Evolutionary conservation across 2,329 filamentous ascomycete genomes (phyloP).

Genomic region (Fusarium camptoceras): DNA sequence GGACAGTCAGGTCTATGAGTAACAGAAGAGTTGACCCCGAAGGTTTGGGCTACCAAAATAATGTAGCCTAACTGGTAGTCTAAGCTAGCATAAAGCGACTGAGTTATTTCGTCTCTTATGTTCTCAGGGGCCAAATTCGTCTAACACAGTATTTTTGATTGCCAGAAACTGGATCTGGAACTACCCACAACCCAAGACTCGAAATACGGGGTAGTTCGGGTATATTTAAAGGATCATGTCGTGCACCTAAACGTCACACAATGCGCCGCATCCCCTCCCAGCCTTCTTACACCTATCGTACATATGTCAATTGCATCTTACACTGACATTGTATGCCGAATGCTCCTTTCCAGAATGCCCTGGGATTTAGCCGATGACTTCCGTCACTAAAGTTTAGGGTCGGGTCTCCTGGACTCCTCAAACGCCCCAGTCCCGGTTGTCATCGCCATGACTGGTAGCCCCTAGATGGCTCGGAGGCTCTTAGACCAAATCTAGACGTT

Average conservation of each 20-base stretch:
- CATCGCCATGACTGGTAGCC: neutral
- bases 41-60: too few species aligned
- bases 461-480: neutral
- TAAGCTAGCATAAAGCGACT: too few species aligned
- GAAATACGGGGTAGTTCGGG: neutral
- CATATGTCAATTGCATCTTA: slow-evolving; percentile 14
- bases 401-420: neutral
- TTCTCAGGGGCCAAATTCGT: too few species aligned
- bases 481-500: neutral
- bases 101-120: too few species aligned
- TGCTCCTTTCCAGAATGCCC: neutral
- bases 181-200: neutral
- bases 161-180: neutral
- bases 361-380: neutral
- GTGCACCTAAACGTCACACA: slow-evolving; percentile 17
- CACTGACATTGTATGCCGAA: neutral
- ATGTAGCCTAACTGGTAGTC: too few species aligned
- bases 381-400: neutral
- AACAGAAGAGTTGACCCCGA: too few species aligned
- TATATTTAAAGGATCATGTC: neutral
- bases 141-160: neutral
- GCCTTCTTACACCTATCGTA: slow-evolving; percentile 13
- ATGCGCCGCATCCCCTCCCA: neutral
- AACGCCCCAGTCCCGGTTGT: neutral
- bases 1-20: too few species aligned